These are phyloP conservation scores for Schizochytrium sp. DNA, from an alignment of 108 stramenopile species.

Conservation along the genomic window DNA sequence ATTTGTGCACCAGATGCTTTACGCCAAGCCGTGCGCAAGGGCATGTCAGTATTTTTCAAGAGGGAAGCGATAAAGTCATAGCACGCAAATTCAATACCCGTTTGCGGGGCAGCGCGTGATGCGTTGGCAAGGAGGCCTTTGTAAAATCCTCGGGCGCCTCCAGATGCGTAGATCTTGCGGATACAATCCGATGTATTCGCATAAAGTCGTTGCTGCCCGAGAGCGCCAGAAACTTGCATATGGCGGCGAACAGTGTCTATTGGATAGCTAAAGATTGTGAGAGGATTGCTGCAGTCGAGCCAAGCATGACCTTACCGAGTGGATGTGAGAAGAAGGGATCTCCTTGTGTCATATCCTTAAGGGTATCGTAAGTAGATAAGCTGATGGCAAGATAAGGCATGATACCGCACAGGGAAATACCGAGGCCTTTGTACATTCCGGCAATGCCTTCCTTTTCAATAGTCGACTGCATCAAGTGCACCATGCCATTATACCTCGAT, in stretches of 20 bases:
- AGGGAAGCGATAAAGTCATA: not conserved
- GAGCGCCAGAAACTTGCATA: constrained; percentile 4
- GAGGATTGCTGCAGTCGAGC: constrained; percentile 11
- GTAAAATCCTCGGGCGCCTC: not conserved
- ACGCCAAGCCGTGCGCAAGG: too few relatives aligned
- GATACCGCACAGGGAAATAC: not conserved
- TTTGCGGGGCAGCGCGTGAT: not conserved
- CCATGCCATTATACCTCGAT: not conserved
- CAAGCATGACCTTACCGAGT: not conserved
- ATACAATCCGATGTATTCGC: not conserved
- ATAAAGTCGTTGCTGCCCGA: constrained; percentile 11
- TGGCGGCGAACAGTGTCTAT: constrained; percentile 13
- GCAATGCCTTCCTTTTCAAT: not conserved
- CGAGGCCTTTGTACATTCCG: not conserved
- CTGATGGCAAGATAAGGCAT: constrained; percentile 22
- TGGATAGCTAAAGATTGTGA: constrained; percentile 28
- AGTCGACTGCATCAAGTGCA: not conserved
- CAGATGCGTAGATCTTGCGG: not conserved
- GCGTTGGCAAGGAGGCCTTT: not conserved
- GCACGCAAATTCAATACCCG: constrained; percentile 13
- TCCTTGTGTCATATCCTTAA: not conserved
- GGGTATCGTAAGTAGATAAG: not conserved
- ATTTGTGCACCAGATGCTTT: too few relatives aligned
- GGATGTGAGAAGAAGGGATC: not conserved
- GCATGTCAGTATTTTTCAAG: not conserved